These are phyloP conservation scores for Marasmius oreades DNA, from an alignment of 1,284 basidiomycete species.

Conservation along the genomic window DNA sequence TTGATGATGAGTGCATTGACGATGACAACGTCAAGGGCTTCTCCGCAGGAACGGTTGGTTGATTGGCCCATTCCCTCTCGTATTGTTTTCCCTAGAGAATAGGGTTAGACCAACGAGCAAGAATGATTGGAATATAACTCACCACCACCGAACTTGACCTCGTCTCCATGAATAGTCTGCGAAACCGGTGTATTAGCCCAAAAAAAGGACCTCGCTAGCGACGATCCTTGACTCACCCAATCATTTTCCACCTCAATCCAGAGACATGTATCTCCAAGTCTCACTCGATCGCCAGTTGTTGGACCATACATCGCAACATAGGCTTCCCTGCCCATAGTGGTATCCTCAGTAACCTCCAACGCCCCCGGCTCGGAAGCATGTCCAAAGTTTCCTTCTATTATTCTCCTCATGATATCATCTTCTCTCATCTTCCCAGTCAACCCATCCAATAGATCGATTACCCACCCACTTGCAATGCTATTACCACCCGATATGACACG, in stretches of 20 bases:
- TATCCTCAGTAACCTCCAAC: conserved; percentile 43
- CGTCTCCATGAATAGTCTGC: conserved; percentile 85
- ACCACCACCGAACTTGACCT: conserved; percentile 98
- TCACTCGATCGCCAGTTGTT: conserved; percentile 85
- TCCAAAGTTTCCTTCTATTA: conserved; percentile 56
- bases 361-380: conserved; percentile 62
- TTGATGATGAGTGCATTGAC: conserved; percentile 95
- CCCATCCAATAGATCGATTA: conserved; percentile 33
- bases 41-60: conserved; percentile 62
- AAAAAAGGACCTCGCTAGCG: background rate
- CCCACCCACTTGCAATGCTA: conserved; percentile 57
- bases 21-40: conserved; percentile 88
- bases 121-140: conserved; percentile 13
- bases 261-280: conserved; percentile 86
- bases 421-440: conserved; percentile 22
- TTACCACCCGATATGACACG: conserved; percentile 83
- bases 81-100: conserved; percentile 75
- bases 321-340: conserved; percentile 55
- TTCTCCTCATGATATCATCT: conserved; percentile 41
- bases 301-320: conserved; percentile 96
- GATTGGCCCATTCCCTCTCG: conserved; percentile 98
- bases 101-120: conserved; percentile 3
- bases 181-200: background rate
- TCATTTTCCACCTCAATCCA: conserved; percentile 96
- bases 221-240: conserved; percentile 45